These are phyloP conservation scores for Chlorella variabilis DNA, from an alignment of 163 green algal species.

Conservation along the genomic window DNA sequence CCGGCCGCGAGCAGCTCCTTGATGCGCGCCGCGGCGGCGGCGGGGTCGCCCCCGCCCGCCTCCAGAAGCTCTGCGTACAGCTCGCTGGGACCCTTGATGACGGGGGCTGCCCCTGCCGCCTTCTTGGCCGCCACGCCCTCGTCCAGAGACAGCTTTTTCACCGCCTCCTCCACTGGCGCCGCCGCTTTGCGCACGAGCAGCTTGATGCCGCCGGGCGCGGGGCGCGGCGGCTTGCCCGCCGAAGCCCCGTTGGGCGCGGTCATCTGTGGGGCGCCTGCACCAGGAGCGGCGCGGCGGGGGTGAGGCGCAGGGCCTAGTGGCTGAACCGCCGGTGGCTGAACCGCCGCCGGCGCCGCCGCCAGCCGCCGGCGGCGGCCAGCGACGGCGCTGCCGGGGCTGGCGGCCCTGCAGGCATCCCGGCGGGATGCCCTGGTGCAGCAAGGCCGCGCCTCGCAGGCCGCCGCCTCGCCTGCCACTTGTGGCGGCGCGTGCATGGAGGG, in stretches of 20 bases:
- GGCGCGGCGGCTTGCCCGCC: background rate
- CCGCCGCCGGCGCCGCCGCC: no score
- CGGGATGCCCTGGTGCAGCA: no score
- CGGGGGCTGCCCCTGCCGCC: background rate
- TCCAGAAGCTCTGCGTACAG: conserved; percentile 24
- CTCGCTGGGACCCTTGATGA: conserved; percentile 15
- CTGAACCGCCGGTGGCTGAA: no score
- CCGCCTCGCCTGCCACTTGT: no score
- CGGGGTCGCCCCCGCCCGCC: conserved; percentile 17
- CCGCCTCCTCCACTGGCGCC: background rate
- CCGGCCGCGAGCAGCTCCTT: conserved; percentile 29
- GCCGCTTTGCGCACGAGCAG: conserved; percentile 3
- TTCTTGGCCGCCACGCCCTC: conserved; percentile 5
- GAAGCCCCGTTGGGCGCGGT: background rate
- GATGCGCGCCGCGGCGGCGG: conserved; percentile 11
- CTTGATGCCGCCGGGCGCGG: conserved; percentile 13
- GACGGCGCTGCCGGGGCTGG: no score
- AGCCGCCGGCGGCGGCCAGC: no score
- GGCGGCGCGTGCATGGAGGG: no score
- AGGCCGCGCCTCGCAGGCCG: no score
- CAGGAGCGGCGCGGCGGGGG: no score
- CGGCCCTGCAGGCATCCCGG: no score
- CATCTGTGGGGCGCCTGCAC: no score
- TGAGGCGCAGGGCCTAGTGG: no score
- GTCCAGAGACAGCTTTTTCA: conserved; percentile 12